Conservation (phyloP, 768 basidiomycete genomes). For the Leccinum rimulosum region DNA sequence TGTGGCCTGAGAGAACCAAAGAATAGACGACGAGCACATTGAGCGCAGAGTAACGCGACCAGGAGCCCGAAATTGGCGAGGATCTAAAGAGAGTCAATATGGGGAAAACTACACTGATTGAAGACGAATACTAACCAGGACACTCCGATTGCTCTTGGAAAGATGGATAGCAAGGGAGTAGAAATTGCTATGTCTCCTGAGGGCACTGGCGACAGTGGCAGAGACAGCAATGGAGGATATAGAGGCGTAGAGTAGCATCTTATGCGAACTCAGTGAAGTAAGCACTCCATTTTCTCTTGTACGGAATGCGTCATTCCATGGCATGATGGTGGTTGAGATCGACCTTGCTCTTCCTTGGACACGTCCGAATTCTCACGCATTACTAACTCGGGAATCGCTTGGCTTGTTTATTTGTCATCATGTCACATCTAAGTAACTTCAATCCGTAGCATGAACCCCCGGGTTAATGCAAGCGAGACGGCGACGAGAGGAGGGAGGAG, state of each 20-base stretch:
- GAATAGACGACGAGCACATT: constrained; percentile 81
- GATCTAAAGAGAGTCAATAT: constrained; percentile 47
- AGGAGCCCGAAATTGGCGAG: constrained; percentile 89
- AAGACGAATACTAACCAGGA: constrained; percentile 59
- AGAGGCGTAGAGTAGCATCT: constrained; percentile 65
- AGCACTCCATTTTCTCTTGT: constrained; percentile 50
- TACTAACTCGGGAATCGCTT: too few species aligned
- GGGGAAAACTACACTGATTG: neutral
- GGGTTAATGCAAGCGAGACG: too few species aligned
- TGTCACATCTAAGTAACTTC: too few species aligned
- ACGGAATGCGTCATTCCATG: constrained; percentile 47
- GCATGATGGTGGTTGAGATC: constrained; percentile 43
- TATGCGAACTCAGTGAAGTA: constrained; percentile 53
- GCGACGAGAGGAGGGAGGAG: too few species aligned
- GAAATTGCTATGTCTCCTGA: constrained; percentile 85
- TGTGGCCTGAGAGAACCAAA: constrained; percentile 85
- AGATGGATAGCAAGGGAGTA: constrained; percentile 91
- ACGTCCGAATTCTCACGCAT: constrained; percentile 22
- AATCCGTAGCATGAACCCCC: too few species aligned
- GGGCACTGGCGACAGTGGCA: constrained; percentile 74
- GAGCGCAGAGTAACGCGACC: constrained; percentile 70
- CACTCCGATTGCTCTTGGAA: constrained; percentile 90
- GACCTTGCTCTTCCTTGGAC: neutral
- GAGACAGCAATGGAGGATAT: constrained; percentile 68
- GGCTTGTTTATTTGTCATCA: too few species aligned